Conservation (phyloP, 805 yeast species). For the Maudiozyma turicensis region DNA sequence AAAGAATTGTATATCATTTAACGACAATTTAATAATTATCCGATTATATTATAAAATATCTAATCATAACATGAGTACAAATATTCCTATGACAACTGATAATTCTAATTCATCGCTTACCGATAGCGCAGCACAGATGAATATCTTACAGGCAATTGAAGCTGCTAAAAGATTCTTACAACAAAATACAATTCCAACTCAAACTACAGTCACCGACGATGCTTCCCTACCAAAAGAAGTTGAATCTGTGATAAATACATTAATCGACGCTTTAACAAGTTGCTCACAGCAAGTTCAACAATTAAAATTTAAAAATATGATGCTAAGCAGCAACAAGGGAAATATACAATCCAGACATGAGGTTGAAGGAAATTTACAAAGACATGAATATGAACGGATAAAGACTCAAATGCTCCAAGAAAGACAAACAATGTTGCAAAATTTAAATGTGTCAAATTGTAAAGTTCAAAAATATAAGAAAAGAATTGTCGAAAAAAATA, state of each 20-base stretch:
- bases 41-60: not conserved
- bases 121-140: not conserved
- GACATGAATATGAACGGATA: conserved; percentile 29
- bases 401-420: conserved; percentile 28
- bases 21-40: no score
- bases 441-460: conserved; percentile 33
- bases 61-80: not conserved
- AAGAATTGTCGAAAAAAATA: conserved; percentile 35
- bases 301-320: conserved; percentile 30
- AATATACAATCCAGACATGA: conserved; percentile 19
- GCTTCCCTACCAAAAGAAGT: not conserved
- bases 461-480: conserved; percentile 37
- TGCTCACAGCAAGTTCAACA: conserved; percentile 27
- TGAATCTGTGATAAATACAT: conserved; percentile 8
- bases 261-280: conserved; percentile 16
- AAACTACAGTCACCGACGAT: not conserved
- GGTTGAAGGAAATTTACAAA: conserved; percentile 22
- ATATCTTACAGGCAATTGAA: conserved; percentile 1
- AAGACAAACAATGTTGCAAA: conserved; percentile 29
- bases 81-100: not conserved
- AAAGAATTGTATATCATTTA: no score
- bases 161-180: conserved; percentile 9
- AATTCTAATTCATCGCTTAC: not conserved
- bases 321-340: conserved; percentile 27
- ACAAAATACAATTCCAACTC: not conserved